Percentiles rank a stretch among this genome's conserved stretches.
phyloP scores from a whole-genome alignment of 208 protist genomes.

The Polymyxa betae region DNA sequence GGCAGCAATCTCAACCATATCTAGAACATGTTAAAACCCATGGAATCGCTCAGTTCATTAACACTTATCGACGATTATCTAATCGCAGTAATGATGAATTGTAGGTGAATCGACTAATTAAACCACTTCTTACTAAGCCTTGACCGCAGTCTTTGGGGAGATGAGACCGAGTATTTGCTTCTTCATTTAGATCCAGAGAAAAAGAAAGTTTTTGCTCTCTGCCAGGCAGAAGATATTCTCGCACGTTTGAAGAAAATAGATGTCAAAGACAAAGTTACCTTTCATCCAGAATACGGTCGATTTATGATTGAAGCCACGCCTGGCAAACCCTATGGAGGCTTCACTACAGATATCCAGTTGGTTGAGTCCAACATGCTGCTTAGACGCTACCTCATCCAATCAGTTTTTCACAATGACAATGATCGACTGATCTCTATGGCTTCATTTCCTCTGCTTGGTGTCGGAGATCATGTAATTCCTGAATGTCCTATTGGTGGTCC shows the following conservation, averaged over 20 bases:
- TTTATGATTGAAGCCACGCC: conserved; percentile 69
- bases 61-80: conserved; percentile 19
- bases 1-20: conserved; percentile 43
- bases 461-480: conserved; percentile 69
- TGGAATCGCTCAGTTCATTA: conserved; percentile 62
- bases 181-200: not conserved
- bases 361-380: conserved; percentile 66
- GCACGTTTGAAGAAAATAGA: not conserved
- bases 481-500: conserved; percentile 64
- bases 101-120: not conserved
- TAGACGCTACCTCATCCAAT: conserved; percentile 52
- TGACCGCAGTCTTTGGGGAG: conserved; percentile 57
- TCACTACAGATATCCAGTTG: conserved; percentile 45
- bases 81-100: conserved; percentile 16
- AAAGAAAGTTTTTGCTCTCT: conserved; percentile 7
- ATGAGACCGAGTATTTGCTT: conserved; percentile 63
- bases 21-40: conserved; percentile 55
- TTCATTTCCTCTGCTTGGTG: conserved; percentile 90
- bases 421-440: conserved; percentile 86
- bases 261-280: not conserved
- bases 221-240: conserved; percentile 42
- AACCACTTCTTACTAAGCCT: not conserved
- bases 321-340: conserved; percentile 59
- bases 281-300: conserved; percentile 62
- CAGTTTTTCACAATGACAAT: conserved; percentile 63